Percentiles rank a stretch among this genome's conserved stretches.
These are phyloP conservation scores for Hibiscus mutabilis DNA, from an alignment of 345 rosid genomes.

Conservation along the genomic window DNA sequence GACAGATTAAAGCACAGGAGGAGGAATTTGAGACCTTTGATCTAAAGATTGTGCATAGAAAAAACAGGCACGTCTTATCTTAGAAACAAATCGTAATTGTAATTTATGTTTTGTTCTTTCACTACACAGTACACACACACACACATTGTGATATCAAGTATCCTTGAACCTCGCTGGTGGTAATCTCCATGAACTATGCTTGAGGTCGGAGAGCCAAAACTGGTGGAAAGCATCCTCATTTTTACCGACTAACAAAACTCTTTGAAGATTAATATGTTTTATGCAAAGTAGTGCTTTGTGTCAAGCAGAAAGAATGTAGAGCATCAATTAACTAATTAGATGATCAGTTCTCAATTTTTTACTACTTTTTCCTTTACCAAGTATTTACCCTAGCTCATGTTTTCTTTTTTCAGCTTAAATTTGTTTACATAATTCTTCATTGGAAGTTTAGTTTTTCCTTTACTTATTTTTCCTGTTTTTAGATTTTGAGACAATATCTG, in stretches of 20 bases:
- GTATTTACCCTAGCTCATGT: background rate
- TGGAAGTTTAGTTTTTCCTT: background rate
- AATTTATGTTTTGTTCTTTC: slow-evolving; percentile 10
- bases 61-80: slow-evolving; percentile 68
- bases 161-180: background rate
- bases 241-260: background rate
- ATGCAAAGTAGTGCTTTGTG: background rate
- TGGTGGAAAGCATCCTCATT: background rate
- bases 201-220: slow-evolving; percentile 5
- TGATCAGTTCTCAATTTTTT: background rate
- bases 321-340: background rate
- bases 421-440: background rate
- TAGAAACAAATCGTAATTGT: background rate
- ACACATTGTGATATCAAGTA: background rate
- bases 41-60: slow-evolving; percentile 93
- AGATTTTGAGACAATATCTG: background rate
- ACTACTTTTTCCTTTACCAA: background rate
- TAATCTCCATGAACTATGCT: background rate
- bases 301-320: background rate
- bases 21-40: slow-evolving; percentile 98
- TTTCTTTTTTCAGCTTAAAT: background rate
- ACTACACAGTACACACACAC: background rate
- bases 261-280: slow-evolving; percentile 7
- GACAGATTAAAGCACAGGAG: slow-evolving; percentile 94
- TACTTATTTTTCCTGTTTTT: background rate